These are phyloP conservation scores for Plasmodium yoelii DNA, from an alignment of 169 alveolate genomes.

Conservation along the genomic window DNA sequence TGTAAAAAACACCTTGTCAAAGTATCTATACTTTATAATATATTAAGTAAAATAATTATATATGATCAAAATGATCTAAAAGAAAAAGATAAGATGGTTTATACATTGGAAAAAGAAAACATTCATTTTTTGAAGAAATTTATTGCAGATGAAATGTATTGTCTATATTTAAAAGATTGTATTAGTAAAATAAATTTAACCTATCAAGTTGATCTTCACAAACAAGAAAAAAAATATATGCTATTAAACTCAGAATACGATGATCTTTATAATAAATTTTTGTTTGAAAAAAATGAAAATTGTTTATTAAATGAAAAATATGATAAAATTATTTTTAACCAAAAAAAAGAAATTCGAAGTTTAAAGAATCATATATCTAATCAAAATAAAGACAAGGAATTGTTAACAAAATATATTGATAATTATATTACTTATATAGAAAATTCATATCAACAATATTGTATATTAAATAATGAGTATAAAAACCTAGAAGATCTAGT, in stretches of 20 bases:
- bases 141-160: constrained; percentile 71
- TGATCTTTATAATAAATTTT: constrained; percentile 56
- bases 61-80: constrained; percentile 57
- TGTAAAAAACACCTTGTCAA: constrained; percentile 60
- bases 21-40: constrained; percentile 49
- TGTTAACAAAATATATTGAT: constrained; percentile 68
- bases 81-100: constrained; percentile 47
- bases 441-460: constrained; percentile 66
- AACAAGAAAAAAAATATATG: constrained; percentile 75
- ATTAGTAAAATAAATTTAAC: constrained; percentile 75
- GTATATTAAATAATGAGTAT: constrained; percentile 48
- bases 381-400: constrained; percentile 73
- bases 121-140: constrained; percentile 74
- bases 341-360: constrained; percentile 63
- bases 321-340: constrained; percentile 66
- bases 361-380: constrained; percentile 59
- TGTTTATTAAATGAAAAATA: constrained; percentile 67
- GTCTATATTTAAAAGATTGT: constrained; percentile 69
- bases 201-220: constrained; percentile 72
- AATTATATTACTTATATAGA: constrained; percentile 74
- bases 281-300: constrained; percentile 61
- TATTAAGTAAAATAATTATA: constrained; percentile 46
- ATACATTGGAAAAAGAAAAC: constrained; percentile 73
- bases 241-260: constrained; percentile 66
- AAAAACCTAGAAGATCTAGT: constrained; percentile 67